Base-by-base conservation (phyloP, 768 basidiomycete genomes). In the Cyathus striatus region DNA sequence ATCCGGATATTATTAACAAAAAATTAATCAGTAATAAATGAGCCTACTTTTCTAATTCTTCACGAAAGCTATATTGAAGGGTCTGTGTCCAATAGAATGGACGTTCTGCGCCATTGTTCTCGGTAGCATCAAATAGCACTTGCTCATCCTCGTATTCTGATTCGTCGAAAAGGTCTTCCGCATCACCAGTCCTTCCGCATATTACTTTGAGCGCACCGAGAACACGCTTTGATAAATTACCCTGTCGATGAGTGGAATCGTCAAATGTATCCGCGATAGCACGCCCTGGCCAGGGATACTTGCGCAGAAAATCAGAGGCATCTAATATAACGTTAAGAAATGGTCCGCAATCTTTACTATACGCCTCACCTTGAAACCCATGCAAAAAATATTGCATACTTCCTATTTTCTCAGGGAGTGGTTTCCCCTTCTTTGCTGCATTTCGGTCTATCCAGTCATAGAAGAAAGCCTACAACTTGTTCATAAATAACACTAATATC, bases 401-500 rank as follows among this genome's bases (percentile, higher is more conserved):
- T 6, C 92, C 92, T 39, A 92, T 83, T 65, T 95, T 95, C 46
- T 87, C 88, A 18, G 89, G 89, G 16, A 93, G 60, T 1, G 76
- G 73, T 55, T 90, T 90, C 5, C 86, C 88, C 53, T 92, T 90
- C 65, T 90, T 92, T 7, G 75, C 75, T 3, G 78, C 86, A 55
- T 67, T 87, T 45, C 90, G 72, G 53, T 94, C 91, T 22, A 91
- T 66, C 90, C 90, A 94, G 54, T 91, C 88, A 52, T 94, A 95
- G 62, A 88, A 95, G 63, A 95, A 95, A 4, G 90, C 86, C 80
- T 90, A 49, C 17, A 14, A n/a, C n/a, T n/a, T n/a, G n/a, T n/a
- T n/a, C n/a, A n/a, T n/a, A n/a, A n/a, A n/a, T n/a, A n/a, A n/a
- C n/a, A n/a, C n/a, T n/a, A n/a, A n/a, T n/a, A n/a, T n/a, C n/a